These are phyloP conservation scores for Cylindrodendrum hubeiense DNA, from an alignment of 2,329 filamentous ascomycete genomes.

Conservation along the genomic window DNA sequence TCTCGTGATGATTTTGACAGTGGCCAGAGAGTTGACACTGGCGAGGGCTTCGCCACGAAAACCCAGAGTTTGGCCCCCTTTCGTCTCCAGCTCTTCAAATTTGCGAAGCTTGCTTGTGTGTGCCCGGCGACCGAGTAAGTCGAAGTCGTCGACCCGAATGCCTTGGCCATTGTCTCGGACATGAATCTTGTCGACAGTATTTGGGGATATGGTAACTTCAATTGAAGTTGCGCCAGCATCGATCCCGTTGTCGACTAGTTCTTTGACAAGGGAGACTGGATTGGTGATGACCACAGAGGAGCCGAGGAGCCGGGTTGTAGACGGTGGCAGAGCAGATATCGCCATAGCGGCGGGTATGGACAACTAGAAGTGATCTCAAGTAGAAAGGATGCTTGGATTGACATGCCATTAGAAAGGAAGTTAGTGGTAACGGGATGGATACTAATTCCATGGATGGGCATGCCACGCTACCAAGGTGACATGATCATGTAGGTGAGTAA, in stretches of 20 bases:
- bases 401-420: neutral
- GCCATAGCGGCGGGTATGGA: slow-evolving; percentile 52
- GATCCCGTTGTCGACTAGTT: slow-evolving; percentile 82
- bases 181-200: slow-evolving; percentile 77
- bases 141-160: slow-evolving; percentile 72
- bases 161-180: slow-evolving; percentile 82
- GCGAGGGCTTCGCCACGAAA: slow-evolving; percentile 83
- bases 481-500: neutral
- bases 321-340: slow-evolving; percentile 62
- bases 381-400: slow-evolving; percentile 6
- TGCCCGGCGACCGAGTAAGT: slow-evolving; percentile 72
- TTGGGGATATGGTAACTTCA: slow-evolving; percentile 72
- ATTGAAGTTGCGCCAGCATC: slow-evolving; percentile 77
- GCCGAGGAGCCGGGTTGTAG: slow-evolving; percentile 68
- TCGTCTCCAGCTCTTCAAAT: slow-evolving; percentile 70
- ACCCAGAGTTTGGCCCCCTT: slow-evolving; percentile 73
- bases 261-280: slow-evolving; percentile 75
- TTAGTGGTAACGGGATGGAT: neutral
- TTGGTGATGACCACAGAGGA: slow-evolving; percentile 71
- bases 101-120: slow-evolving; percentile 79
- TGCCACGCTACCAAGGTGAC: neutral
- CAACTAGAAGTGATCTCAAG: slow-evolving; percentile 22
- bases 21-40: slow-evolving; percentile 70
- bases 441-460: neutral
- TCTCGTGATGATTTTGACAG: slow-evolving; percentile 73